These are phyloP conservation scores for Fusarium pseudonygamai DNA, from an alignment of 2,329 filamentous ascomycete species.

Conservation along the genomic window DNA sequence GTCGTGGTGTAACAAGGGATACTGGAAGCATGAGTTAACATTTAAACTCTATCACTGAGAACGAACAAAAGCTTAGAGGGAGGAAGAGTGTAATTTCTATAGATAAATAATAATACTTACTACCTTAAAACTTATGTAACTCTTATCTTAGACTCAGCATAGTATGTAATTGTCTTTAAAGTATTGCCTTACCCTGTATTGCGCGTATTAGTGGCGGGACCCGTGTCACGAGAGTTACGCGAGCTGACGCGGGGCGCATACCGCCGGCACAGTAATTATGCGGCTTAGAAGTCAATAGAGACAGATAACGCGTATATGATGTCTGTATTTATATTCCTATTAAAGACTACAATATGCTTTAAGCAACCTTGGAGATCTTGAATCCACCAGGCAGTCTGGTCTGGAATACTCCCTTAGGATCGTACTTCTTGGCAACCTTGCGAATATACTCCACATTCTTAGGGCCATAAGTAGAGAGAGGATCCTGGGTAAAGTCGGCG, in stretches of 20 bases:
- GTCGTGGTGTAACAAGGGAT: no score
- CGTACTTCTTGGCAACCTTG: constrained; percentile 5
- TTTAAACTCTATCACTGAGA: no score
- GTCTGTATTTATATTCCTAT: not conserved
- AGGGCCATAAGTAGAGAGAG: not conserved
- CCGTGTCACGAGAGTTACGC: not conserved
- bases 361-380: constrained; percentile 6
- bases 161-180: not conserved
- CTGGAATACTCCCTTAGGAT: not conserved
- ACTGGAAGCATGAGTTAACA: no score
- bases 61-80: no score
- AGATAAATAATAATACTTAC: not conserved
- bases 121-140: rapidly evolving
- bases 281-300: not conserved
- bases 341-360: rapidly evolving
- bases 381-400: constrained; percentile 3
- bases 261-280: not conserved
- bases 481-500: constrained; percentile 11
- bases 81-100: no score
- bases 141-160: rapidly evolving
- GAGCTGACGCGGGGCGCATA: not conserved
- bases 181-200: not conserved
- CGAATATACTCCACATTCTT: not conserved
- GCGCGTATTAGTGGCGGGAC: no score
- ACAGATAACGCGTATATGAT: not conserved